Evolutionary conservation across 495 filamentous ascomycete species (phyloP), one percentile per base, ranked within the genome.

Genomic region (Jackrogersella multiformis): DNA sequence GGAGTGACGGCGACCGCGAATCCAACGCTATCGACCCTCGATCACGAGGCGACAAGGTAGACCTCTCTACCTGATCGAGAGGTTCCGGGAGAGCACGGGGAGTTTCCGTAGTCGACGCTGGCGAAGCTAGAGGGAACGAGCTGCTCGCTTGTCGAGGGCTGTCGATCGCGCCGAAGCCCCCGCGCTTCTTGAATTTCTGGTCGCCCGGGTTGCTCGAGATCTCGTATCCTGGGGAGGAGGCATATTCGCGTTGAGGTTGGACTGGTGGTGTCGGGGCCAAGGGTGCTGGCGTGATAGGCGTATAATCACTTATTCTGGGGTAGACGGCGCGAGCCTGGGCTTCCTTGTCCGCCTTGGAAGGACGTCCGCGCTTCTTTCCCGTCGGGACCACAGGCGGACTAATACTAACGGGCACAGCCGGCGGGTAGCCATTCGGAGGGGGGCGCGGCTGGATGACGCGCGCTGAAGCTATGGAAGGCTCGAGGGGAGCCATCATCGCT

Each of bases 201-300:
- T 74, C 73, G 58, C 36, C 46, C 12, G 35, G 44, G 42, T 67
- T 55, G 34, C 64, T 68, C 45, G 73, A 67, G 45, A 71, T 66
- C n/a, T 74, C 73, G 64, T 74, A 74, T 24, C 73, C 73, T 15
- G 73, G 69, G 1, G 73, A 68, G 21, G 67, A 63, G 28, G 64
- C 64, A 62, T 73, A 73, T 64, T 74, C 73, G 58, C 73, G 73
- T 34, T 61, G 73, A 20, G 61, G 46, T 32, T 67, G 72, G 48
- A 56, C 45, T 24, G 62, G 46, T 48, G 66, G 46, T 48, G 66
- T 45, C 2, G 70, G 74, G 6, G 74, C 74, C 21, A 76, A 56
- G 13, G 77, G 76, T 32, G 77, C 78, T 13, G 79, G 79, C 16
- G 78, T 72, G 32, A 80, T 78, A 4, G 74, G 74, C 32, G 71